Evolutionary conservation across 768 basidiomycete species (phyloP), one percentile per base, ranked within the genome.

Genomic region (Piloderma croceum): DNA sequence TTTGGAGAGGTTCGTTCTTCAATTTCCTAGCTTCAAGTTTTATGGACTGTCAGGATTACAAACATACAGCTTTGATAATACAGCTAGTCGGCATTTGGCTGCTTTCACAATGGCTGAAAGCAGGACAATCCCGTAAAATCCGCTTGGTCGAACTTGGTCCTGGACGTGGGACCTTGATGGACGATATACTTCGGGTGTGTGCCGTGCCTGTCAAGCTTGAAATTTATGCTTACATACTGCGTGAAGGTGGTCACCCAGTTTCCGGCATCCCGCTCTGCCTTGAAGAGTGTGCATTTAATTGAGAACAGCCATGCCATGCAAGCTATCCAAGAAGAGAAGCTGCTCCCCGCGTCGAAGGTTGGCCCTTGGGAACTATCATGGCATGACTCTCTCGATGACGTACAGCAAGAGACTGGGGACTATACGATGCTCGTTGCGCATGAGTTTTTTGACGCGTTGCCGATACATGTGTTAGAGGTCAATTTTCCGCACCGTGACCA

Each of bases 391-490:
- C 62, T 96, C 13, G 76, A 83, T 27, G 79, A 90, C 13, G 62
- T 99, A 1, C 61, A 72, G 0, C 62, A 55, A 3, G 65, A 67
- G 44, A 51, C 69, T 13, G 63, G 67, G 7, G 57, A 60, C 36
- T 97, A 81, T 59, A 92, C 91, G 0, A 79, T 96, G 69, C 59
- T 96, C 18, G 65, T 97, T 12, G 96, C 96, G 0, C 93, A 99
- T 60, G 96, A 98, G 56, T 94, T 98, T 64, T 98, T 99, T 47
- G 96, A 98, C 57, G 93, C 93, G 0, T 70, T 99, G 32, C 94
- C 96, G 0, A 81, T 97, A 34, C 89, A 96, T 59, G 67, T 92
- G 25, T 65, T 98, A 25, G 81, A 94, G 70, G 92, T 90, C 48
- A 9, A 69, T 56, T 12, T 11, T 18, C 5, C 29, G 4, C 17